A percentile compares a stretch with the other conserved stretches of the same genome.
Conservation (phyloP, 139 green algal genomes). For the Closterium sp. region DNA sequence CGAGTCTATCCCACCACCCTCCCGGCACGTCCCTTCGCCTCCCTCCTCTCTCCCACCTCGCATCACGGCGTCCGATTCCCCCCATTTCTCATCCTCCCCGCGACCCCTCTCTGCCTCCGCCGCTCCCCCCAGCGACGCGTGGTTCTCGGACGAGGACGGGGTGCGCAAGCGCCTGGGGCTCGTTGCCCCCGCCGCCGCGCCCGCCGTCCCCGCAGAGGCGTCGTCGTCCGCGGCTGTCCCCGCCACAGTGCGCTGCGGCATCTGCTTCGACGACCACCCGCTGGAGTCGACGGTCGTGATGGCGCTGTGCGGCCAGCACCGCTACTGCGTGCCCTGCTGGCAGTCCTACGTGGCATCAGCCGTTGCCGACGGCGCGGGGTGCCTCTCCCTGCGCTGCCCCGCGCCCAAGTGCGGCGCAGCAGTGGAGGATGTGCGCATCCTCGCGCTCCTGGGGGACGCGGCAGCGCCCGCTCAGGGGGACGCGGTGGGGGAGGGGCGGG, state of each 20-base stretch:
- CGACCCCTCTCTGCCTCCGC: neutral
- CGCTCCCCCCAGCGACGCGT: neutral
- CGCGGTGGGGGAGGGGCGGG: neutral
- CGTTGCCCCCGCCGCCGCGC: neutral
- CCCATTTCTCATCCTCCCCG: neutral
- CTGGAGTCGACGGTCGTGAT: neutral
- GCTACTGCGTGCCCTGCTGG: conserved; percentile 6
- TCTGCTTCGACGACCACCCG: neutral
- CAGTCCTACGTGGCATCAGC: conserved; percentile 57
- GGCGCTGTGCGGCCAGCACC: neutral
- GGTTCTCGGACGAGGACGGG: conserved; percentile 13
- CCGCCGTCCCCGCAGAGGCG: neutral
- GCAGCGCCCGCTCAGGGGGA: neutral
- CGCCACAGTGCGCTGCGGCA: neutral
- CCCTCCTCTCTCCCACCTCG: neutral
- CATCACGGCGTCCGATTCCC: neutral
- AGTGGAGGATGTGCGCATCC: conserved; percentile 41
- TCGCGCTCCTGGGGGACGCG: conserved; percentile 21
- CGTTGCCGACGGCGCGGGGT: conserved; percentile 56
- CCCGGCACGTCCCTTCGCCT: neutral
- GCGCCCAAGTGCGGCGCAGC: conserved; percentile 57
- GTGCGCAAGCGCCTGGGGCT: neutral
- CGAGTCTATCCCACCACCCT: neutral
- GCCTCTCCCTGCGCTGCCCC: conserved; percentile 69
- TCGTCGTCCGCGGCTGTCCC: neutral